Evolutionary conservation across 129 eudicot species (phyloP).

Genomic region (Pseudognaphalium luteoalbum): DNA sequence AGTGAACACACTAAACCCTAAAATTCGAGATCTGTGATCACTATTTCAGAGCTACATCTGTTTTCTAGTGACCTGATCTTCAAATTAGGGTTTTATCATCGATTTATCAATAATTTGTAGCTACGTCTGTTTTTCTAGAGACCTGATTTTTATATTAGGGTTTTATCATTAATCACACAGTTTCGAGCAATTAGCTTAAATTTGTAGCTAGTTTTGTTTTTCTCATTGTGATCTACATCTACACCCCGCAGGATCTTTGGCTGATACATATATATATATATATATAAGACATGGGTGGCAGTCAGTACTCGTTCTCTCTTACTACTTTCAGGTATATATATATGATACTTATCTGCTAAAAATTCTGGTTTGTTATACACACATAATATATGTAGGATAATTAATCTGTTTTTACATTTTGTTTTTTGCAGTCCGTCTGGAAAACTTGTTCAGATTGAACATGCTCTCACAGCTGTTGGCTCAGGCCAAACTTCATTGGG

Average conservation of each 20-base stretch:
- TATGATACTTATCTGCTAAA: background rate
- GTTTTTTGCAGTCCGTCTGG: conserved; percentile 81
- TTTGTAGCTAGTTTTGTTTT: background rate
- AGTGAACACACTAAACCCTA: too few relatives aligned
- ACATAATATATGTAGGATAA: background rate
- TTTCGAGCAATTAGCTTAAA: background rate
- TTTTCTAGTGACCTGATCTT: too few relatives aligned
- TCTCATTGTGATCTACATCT: too few relatives aligned
- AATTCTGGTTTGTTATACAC: too few relatives aligned
- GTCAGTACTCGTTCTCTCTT: conserved; percentile 97
- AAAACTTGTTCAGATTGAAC: conserved; percentile 98
- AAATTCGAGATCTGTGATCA: too few relatives aligned
- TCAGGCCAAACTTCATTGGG: conserved; percentile 96
- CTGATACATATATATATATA: background rate
- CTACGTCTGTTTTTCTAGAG: too few relatives aligned
- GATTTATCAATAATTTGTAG: too few relatives aligned
- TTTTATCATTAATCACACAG: background rate
- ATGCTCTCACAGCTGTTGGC: conserved; percentile 94
- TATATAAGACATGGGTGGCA: conserved; percentile 73
- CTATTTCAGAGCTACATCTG: too few relatives aligned
- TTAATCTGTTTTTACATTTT: conserved; percentile 14
- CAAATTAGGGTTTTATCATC: too few relatives aligned
- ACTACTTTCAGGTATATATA: conserved; percentile 86
- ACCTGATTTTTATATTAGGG: background rate
- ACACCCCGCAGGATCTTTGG: too few relatives aligned